Conservation (phyloP, 768 basidiomycete genomes). For the Strobilomyces dryophilus region DNA sequence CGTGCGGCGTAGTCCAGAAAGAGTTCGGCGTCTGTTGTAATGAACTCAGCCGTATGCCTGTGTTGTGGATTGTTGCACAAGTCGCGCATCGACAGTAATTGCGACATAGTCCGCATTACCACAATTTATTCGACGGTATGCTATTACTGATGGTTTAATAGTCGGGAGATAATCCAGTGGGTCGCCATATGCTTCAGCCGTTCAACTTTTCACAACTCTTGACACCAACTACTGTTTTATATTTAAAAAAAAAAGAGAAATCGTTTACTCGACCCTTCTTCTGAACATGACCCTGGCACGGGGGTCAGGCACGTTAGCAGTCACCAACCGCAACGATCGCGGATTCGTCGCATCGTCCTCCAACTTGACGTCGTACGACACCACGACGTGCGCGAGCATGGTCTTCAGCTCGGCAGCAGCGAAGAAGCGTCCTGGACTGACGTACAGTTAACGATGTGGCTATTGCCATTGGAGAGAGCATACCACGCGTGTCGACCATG, state of each 20-base stretch:
- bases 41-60: too few species aligned
- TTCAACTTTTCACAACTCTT: too few species aligned
- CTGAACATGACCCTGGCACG: background rate
- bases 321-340: background rate
- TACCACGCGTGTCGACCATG: constrained; percentile 29
- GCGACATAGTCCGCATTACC: too few species aligned
- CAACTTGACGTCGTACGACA: constrained; percentile 18
- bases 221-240: too few species aligned
- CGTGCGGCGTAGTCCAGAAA: too few species aligned
- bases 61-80: too few species aligned
- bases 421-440: constrained; percentile 35
- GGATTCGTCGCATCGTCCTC: background rate
- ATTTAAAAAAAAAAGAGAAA: background rate
- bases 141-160: too few species aligned
- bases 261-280: background rate
- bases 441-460: background rate
- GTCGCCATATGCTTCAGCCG: too few species aligned
- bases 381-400: constrained; percentile 42
- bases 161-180: too few species aligned
- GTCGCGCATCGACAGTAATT: too few species aligned
- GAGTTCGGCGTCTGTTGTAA: too few species aligned
- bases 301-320: background rate
- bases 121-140: too few species aligned
- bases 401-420: constrained; percentile 41
- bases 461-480: constrained; percentile 1